Conservation (phyloP, 2,329 filamentous ascomycete species). For the Xylaria sp. region DNA sequence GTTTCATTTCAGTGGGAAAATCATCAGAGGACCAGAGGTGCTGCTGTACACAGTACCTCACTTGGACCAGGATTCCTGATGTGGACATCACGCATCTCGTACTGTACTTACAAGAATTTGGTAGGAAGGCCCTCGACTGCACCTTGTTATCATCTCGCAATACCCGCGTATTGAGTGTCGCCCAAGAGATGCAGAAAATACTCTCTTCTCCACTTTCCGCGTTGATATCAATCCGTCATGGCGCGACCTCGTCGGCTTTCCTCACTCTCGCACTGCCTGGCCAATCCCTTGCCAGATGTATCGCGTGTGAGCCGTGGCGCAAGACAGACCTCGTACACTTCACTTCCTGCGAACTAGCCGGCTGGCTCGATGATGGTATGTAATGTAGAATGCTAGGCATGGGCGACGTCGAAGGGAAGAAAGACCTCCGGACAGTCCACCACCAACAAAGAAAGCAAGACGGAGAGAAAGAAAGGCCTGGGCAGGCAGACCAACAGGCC, state of each 20-base stretch:
- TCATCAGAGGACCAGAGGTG: too few species aligned
- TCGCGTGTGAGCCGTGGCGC: conserved; percentile 19
- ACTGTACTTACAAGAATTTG: neutral
- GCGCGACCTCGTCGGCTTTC: conserved; percentile 6
- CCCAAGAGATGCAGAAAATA: neutral
- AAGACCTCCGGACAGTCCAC: conserved; percentile 10
- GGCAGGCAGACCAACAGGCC: conserved; percentile 2
- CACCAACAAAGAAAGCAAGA: conserved; percentile 24
- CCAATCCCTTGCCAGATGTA: conserved; percentile 10
- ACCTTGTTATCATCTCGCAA: conserved; percentile 3
- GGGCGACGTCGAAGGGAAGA: conserved; percentile 21
- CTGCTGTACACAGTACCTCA: too few species aligned
- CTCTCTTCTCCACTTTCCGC: conserved; percentile 8
- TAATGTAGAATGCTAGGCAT: neutral
- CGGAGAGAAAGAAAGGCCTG: neutral
- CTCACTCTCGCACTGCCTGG: neutral
- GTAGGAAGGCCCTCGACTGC: neutral
- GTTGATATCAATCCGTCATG: conserved; percentile 14
- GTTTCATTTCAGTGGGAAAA: neutral
- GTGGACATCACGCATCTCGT: neutral
- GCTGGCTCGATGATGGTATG: conserved; percentile 9
- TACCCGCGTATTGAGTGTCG: neutral
- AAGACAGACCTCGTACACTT: conserved; percentile 14
- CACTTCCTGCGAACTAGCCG: conserved; percentile 2
- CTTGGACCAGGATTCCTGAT: neutral